phyloP scores from a whole-genome alignment of 1,284 basidiomycete genomes.

The Heterobasidion parviporum region DNA sequence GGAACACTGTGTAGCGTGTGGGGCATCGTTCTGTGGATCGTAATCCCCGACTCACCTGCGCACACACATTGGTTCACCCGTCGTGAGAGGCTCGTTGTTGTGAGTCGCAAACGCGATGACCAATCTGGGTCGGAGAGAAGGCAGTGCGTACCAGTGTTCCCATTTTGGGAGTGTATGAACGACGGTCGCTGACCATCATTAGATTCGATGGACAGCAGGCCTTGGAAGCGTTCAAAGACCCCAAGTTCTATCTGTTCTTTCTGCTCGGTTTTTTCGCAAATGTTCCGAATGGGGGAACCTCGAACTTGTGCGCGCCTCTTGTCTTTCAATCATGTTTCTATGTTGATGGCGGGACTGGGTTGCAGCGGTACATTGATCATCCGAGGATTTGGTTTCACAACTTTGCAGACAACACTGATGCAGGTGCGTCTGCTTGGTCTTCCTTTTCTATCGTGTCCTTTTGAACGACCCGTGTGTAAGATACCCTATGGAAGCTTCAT shows the following conservation, averaged over 20 bases:
- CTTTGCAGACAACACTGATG: conserved; percentile 30
- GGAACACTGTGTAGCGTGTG: conserved; percentile 20
- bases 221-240: conserved; percentile 19
- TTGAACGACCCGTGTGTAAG: not conserved
- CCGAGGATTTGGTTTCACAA: conserved; percentile 30
- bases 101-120: conserved; percentile 24
- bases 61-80: conserved; percentile 26
- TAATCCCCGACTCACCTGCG: conserved; percentile 27
- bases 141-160: conserved; percentile 9
- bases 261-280: conserved; percentile 21
- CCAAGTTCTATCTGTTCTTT: conserved; percentile 23
- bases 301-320: conserved; percentile 14
- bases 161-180: not conserved
- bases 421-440: conserved; percentile 21
- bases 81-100: conserved; percentile 24
- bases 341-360: conserved; percentile 4
- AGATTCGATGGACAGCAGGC: conserved; percentile 19
- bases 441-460: too few species aligned
- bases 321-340: not conserved
- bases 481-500: conserved; percentile 8
- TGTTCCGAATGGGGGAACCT: conserved; percentile 20
- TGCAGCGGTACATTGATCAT: conserved; percentile 24
- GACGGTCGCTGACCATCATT: conserved; percentile 4
- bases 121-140: conserved; percentile 20
- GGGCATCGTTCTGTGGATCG: conserved; percentile 18